Percentiles rank a stretch among this genome's conserved stretches.
Conservation (phyloP, 352 stramenopile species). For the Albugo laibachii region DNA sequence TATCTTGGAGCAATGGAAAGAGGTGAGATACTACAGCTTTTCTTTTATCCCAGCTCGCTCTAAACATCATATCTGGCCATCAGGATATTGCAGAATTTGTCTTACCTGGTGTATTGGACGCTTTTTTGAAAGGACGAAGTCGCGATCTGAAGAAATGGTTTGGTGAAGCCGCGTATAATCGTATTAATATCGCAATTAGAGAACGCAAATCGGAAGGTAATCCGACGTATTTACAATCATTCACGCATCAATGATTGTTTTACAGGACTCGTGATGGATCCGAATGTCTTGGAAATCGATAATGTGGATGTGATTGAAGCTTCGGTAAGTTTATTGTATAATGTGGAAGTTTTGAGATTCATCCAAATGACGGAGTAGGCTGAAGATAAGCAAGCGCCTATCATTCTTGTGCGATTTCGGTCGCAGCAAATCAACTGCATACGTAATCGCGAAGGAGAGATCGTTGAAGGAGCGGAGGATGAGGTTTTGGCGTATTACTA, state of each 20-base stretch:
- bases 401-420: constrained; percentile 95
- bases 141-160: constrained; percentile 93
- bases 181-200: constrained; percentile 87
- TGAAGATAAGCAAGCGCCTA: constrained; percentile 83
- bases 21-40: constrained; percentile 15
- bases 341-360: not conserved
- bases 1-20: constrained; percentile 91
- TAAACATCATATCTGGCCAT: not conserved
- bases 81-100: constrained; percentile 86
- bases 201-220: constrained; percentile 86
- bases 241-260: not conserved
- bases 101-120: constrained; percentile 86
- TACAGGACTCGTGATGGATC: constrained; percentile 76
- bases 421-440: constrained; percentile 99
- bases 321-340: constrained; percentile 19
- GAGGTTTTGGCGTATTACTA: constrained; percentile 96
- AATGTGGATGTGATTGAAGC: constrained; percentile 92
- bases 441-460: constrained; percentile 88
- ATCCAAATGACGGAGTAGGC: constrained; percentile 16
- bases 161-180: constrained; percentile 87
- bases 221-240: not conserved
- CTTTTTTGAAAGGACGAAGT: constrained; percentile 88
- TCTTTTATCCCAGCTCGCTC: not conserved
- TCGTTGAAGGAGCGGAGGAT: constrained; percentile 93
- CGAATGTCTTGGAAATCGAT: constrained; percentile 92